These are phyloP conservation scores for Sugiyamaella valdiviana DNA, from an alignment of 805 yeast species.

Conservation along the genomic window DNA sequence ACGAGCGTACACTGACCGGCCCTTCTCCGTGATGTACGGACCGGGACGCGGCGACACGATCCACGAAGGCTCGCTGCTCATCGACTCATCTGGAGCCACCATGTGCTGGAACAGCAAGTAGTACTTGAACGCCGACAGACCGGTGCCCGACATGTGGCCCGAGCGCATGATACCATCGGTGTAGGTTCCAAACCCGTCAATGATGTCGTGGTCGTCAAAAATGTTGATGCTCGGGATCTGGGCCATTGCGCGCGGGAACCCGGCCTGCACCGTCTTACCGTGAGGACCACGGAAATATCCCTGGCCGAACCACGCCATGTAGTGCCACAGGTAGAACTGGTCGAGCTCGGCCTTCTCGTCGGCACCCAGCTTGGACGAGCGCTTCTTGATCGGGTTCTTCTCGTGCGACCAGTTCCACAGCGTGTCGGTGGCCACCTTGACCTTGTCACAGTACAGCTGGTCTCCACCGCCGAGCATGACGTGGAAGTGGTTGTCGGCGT, in stretches of 20 bases:
- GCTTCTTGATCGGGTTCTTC: conserved; percentile 42
- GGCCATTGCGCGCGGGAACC: conserved; percentile 70
- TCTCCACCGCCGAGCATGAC: conserved; percentile 98
- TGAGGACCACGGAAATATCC: conserved; percentile 74
- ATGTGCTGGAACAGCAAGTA: conserved; percentile 93
- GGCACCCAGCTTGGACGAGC: conserved; percentile 39
- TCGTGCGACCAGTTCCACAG: conserved; percentile 55
- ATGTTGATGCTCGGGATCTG: conserved; percentile 81
- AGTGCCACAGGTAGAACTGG: conserved; percentile 63
- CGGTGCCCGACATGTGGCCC: conserved; percentile 64
- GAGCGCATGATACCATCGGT: conserved; percentile 65
- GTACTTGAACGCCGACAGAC: conserved; percentile 73
- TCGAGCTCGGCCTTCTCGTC: conserved; percentile 52
- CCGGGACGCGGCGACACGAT: conserved; percentile 53
- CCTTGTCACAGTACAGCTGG: conserved; percentile 83
- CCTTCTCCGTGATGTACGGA: conserved; percentile 58
- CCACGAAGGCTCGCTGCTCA: conserved; percentile 50
- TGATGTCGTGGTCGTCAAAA: conserved; percentile 92
- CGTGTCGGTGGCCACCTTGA: conserved; percentile 49
- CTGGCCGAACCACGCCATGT: conserved; percentile 81
- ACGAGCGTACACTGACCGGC: conserved; percentile 65
- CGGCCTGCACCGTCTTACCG: conserved; percentile 60
- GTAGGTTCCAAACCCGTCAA: conserved; percentile 94
- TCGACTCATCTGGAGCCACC: conserved; percentile 41
- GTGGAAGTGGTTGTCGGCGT: conserved; percentile 55